Evolutionary conservation across 148 eudicot genomes (phyloP).

Genomic region (Amaranthus cruentus): DNA sequence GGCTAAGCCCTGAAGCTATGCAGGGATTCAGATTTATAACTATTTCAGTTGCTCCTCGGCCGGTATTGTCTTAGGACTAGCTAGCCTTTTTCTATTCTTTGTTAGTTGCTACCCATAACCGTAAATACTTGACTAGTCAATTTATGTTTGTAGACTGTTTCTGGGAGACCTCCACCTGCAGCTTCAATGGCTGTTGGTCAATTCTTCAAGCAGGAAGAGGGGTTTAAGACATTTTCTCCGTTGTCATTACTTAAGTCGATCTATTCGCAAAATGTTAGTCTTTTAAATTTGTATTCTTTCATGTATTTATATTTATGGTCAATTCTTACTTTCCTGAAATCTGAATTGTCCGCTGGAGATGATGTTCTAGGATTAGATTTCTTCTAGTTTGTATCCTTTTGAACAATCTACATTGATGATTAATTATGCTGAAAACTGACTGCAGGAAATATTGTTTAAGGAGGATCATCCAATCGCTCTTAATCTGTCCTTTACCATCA

Average conservation of each 20-base stretch:
- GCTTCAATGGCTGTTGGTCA: slow-evolving; percentile 99
- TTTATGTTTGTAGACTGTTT: slow-evolving; percentile 55
- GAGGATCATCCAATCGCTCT: slow-evolving; percentile 94
- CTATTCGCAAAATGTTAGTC: slow-evolving; percentile 47
- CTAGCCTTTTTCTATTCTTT: neutral
- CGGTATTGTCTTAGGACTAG: slow-evolving; percentile 45
- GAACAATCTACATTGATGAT: neutral
- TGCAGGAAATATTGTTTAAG: slow-evolving; percentile 61
- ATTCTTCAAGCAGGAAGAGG: slow-evolving; percentile 68
- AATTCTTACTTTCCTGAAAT: slow-evolving; percentile 10
- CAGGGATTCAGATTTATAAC: slow-evolving; percentile 85
- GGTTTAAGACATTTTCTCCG: slow-evolving; percentile 47
- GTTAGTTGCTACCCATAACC: neutral
- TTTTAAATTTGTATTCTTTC: neutral
- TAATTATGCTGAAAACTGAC: slow-evolving; percentile 16
- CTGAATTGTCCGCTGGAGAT: slow-evolving; percentile 52
- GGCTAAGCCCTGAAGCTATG: slow-evolving; percentile 68
- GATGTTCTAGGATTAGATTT: slow-evolving; percentile 40
- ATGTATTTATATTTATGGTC: neutral
- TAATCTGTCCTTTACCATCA: slow-evolving; percentile 60
- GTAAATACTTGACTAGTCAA: slow-evolving; percentile 4
- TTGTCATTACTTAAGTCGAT: slow-evolving; percentile 49
- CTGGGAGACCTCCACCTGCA: slow-evolving; percentile 98
- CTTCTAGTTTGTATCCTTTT: neutral
- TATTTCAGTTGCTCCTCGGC: slow-evolving; percentile 95